Base-by-base conservation (phyloP, 2,329 filamentous ascomycete genomes). In the Stagonosporopsis rhizophila region DNA sequence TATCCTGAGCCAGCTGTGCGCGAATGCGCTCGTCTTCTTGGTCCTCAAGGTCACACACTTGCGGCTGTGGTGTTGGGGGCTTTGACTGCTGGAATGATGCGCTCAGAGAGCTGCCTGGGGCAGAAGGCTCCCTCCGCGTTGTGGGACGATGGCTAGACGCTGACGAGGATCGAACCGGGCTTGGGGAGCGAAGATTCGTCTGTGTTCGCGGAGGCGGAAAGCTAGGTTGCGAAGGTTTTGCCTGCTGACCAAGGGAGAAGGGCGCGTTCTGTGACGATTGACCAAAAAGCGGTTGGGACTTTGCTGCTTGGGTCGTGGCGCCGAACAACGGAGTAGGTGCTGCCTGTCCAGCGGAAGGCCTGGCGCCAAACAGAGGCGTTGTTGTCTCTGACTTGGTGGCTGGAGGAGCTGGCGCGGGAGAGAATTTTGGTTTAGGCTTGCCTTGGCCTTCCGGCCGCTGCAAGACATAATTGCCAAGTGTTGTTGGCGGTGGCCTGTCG, bases 11-110 rank as follows among this genome's bases (percentile, higher is more conserved):
- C 32, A 93, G 80, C 27, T 89, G 79, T 59, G 80, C 81, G 54
- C 89, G 86, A 22, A 90, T 83, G 28, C 85, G 82, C 23, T 89
- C 87, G 61, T 90, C 88, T 61, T 91, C 89, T 46, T 91, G 85
- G 27, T 77, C 78, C 30, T 70, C 66, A 8, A 76, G 64, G 59
- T 77, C 74, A 14, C 66, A 66, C 9, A 76, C 63, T 23, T 72
- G 61, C 17, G 75, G 75, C 20, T 72, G 61, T n/a, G 75, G 75
- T 44, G 75, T 75, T 23, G 69, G 66, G 15, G 77, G 72, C 57
- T 75, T 73, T 5, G 66, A 62, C 27, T 68, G 68, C 37, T 70
- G 64, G 17, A 72, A 58, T 9, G 72, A 74, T 38, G 70, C 62
- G 42, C 62, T 65, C 28, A 75, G 58, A 19, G 76, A 69, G 14